Percentiles rank a stretch among this genome's conserved stretches.
phyloP scores from a whole-genome alignment of 2,329 filamentous ascomycete species.

The Fusarium aywerte region DNA sequence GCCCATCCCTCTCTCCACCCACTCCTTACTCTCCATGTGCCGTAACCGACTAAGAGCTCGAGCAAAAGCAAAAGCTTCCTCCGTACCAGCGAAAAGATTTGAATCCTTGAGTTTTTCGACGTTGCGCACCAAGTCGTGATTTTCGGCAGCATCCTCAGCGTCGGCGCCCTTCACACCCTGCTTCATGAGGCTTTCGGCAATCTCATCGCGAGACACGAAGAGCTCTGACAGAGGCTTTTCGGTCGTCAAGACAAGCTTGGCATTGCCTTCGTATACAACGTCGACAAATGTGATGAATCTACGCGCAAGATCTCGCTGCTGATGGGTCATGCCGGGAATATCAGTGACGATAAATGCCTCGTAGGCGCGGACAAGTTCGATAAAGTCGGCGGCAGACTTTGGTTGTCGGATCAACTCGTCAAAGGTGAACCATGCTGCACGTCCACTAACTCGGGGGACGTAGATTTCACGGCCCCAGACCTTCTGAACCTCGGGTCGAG shows the following conservation, averaged over 20 bases:
- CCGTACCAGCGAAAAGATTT: slow-evolving; percentile 90
- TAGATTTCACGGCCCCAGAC: slow-evolving; percentile 94
- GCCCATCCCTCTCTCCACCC: slow-evolving; percentile 86
- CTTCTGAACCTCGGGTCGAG: slow-evolving; percentile 80
- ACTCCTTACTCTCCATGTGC: slow-evolving; percentile 95
- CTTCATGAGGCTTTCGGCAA: slow-evolving; percentile 67
- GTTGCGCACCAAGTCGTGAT: slow-evolving; percentile 88
- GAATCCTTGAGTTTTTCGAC: slow-evolving; percentile 86
- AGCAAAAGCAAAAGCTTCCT: slow-evolving; percentile 96
- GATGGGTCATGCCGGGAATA: slow-evolving; percentile 90
- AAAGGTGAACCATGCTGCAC: slow-evolving; percentile 91
- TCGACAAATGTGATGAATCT: slow-evolving; percentile 98
- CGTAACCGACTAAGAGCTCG: slow-evolving; percentile 83
- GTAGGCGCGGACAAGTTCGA: slow-evolving; percentile 90
- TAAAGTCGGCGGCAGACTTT: slow-evolving; percentile 92
- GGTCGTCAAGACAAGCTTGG: slow-evolving; percentile 94
- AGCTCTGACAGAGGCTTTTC: slow-evolving; percentile 86
- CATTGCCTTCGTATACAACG: slow-evolving; percentile 90
- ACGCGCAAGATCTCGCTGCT: slow-evolving; percentile 85
- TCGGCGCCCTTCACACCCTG: slow-evolving; percentile 54
- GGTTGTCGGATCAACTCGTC: slow-evolving; percentile 89
- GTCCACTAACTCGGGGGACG: slow-evolving; percentile 88
- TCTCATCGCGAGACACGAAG: slow-evolving; percentile 80
- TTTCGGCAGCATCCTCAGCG: slow-evolving; percentile 72
- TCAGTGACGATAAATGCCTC: slow-evolving; percentile 93